Conservation (phyloP, 2,329 filamentous ascomycete genomes). For the Botrytis aclada region DNA sequence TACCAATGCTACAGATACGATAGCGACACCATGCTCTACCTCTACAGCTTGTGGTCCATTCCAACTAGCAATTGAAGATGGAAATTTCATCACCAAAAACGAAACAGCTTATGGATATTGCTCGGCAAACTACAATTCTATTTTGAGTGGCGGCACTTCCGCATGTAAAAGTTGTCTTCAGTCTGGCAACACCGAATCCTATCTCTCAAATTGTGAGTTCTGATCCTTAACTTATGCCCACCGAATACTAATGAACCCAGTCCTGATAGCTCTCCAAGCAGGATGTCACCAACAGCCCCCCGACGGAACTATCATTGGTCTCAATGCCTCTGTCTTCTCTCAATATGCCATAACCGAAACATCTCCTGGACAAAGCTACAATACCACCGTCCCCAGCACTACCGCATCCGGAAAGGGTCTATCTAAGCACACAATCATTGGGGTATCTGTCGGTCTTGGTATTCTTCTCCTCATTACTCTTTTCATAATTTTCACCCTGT, state of each 20-base stretch:
- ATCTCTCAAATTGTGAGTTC: conserved; percentile 28
- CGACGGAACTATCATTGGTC: conserved; percentile 26
- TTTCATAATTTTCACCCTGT: neutral
- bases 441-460: conserved; percentile 28
- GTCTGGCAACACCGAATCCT: conserved; percentile 16
- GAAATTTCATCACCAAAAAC: conserved; percentile 27
- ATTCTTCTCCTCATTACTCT: conserved; percentile 22
- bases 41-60: conserved; percentile 30
- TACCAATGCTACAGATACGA: conserved; percentile 28
- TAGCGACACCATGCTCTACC: conserved; percentile 31
- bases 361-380: conserved; percentile 23
- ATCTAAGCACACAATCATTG: conserved; percentile 28
- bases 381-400: conserved; percentile 4
- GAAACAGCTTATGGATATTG: conserved; percentile 34
- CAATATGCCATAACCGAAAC: conserved; percentile 28
- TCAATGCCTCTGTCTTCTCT: conserved; percentile 33
- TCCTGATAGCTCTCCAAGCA: conserved; percentile 20
- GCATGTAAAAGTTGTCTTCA: conserved; percentile 25
- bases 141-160: conserved; percentile 20
- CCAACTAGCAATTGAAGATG: conserved; percentile 28
- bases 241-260: neutral
- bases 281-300: conserved; percentile 33
- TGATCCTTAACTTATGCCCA: neutral
- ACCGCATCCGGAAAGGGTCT: conserved; percentile 24
- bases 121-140: conserved; percentile 24